phyloP scores from a whole-genome alignment of 805 yeast species.

The Starmera dryadoides region DNA sequence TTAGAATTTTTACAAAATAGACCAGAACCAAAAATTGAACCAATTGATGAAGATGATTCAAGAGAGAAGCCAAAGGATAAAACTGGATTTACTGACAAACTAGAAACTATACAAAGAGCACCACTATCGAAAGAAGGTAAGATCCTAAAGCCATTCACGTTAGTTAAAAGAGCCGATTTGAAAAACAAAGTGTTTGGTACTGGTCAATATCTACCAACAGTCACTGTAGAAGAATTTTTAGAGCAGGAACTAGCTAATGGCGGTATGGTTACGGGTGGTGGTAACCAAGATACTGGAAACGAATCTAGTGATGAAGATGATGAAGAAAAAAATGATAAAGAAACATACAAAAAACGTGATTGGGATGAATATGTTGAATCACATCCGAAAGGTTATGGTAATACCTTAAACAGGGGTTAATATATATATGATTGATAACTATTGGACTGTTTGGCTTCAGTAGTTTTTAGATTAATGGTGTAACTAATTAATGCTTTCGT shows the following conservation, averaged over 20 bases:
- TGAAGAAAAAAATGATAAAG: slow-evolving; percentile 46
- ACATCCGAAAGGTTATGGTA: slow-evolving; percentile 85
- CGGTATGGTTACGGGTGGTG: slow-evolving; percentile 55
- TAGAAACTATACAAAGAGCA: slow-evolving; percentile 47
- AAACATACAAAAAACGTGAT: slow-evolving; percentile 68
- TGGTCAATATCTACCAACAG: slow-evolving; percentile 88
- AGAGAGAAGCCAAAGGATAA: slow-evolving; percentile 21
- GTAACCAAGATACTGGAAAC: slow-evolving; percentile 25
- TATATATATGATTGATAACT: too few relatives aligned
- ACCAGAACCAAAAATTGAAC: slow-evolving; percentile 24
- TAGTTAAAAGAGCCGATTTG: slow-evolving; percentile 54
- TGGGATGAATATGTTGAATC: slow-evolving; percentile 95
- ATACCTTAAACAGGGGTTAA: slow-evolving; percentile 63
- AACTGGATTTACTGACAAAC: slow-evolving; percentile 53
- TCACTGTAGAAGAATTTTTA: slow-evolving; percentile 87
- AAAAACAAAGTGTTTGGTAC: slow-evolving; percentile 73
- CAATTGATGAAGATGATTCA: slow-evolving; percentile 10
- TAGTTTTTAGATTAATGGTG: too few relatives aligned
- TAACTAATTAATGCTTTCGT: too few relatives aligned
- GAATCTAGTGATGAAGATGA: slow-evolving; percentile 48
- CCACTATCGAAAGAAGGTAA: slow-evolving; percentile 67
- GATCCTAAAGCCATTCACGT: slow-evolving; percentile 77
- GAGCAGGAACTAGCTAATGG: slow-evolving; percentile 84
- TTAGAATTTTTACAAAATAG: slow-evolving; percentile 48
- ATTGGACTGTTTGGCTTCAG: too few relatives aligned